phyloP scores from a whole-genome alignment of 1,284 basidiomycete genomes.

The Takashimella tepidaria region DNA sequence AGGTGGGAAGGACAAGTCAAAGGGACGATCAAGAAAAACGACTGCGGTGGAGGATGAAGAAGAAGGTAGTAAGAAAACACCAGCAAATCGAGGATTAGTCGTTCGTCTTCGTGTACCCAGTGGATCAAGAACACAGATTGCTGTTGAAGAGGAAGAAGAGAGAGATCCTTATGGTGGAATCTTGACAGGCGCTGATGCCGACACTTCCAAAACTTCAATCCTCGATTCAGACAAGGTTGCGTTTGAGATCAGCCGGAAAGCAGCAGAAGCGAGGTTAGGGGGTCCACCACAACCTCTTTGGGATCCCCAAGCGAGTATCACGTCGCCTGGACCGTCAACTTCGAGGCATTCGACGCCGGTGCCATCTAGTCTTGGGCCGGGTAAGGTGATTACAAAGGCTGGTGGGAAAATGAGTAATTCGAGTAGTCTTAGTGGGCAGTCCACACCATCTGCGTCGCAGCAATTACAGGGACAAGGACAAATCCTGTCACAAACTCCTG shows the following conservation, averaged over 20 bases:
- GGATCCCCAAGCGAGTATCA: slow-evolving; percentile 18
- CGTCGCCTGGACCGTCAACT: slow-evolving; percentile 6
- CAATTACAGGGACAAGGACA: background rate
- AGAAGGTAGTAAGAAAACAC: background rate
- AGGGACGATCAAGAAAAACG: background rate
- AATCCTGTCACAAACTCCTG: background rate
- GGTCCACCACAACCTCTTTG: slow-evolving; percentile 29
- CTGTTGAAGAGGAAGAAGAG: slow-evolving; percentile 40
- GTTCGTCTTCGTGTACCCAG: slow-evolving; percentile 32
- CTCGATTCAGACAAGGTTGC: slow-evolving; percentile 62
- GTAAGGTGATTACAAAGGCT: background rate
- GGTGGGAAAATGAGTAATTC: background rate
- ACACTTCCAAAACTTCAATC: slow-evolving; percentile 67
- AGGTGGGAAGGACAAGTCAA: background rate
- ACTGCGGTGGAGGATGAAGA: slow-evolving; percentile 1
- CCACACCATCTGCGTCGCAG: background rate
- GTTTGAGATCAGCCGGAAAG: slow-evolving; percentile 66
- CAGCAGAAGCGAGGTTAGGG: slow-evolving; percentile 58
- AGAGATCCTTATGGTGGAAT: slow-evolving; percentile 71
- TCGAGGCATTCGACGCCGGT: slow-evolving; percentile 19
- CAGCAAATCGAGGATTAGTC: slow-evolving; percentile 1
- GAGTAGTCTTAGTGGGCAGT: background rate
- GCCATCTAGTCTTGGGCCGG: background rate
- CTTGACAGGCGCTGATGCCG: slow-evolving; percentile 64
- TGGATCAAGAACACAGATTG: slow-evolving; percentile 24